phyloP scores from a whole-genome alignment of 257 asterid genomes.

The Plantago ovata region DNA sequence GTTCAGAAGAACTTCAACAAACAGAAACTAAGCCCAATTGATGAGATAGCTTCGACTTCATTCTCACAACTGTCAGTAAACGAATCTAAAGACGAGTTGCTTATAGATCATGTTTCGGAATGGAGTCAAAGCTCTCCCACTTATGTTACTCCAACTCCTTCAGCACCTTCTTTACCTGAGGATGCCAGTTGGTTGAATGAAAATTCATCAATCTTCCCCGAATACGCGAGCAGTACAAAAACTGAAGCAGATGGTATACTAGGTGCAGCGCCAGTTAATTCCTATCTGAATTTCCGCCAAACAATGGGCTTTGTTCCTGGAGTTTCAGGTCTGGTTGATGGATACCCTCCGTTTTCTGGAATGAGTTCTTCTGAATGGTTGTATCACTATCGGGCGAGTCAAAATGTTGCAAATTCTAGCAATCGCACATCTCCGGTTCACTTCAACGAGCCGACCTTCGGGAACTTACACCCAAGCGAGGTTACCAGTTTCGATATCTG shows the following conservation, averaged over 20 bases:
- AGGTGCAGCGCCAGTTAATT: slow-evolving; percentile 59
- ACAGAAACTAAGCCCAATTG: slow-evolving; percentile 53
- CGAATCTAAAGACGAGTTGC: slow-evolving; percentile 25
- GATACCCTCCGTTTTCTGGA: slow-evolving; percentile 54
- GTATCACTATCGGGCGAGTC: slow-evolving; percentile 73
- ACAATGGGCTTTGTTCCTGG: slow-evolving; percentile 19
- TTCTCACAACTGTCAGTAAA: slow-evolving; percentile 41
- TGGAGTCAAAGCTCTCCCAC: slow-evolving; percentile 29
- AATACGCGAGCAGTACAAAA: slow-evolving; percentile 22
- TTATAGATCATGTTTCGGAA: slow-evolving; percentile 28
- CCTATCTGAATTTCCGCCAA: slow-evolving; percentile 29
- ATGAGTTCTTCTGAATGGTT: slow-evolving; percentile 98
- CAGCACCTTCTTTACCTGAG: slow-evolving; percentile 82
- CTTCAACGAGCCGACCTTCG: slow-evolving; percentile 31
- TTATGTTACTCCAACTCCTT: slow-evolving; percentile 63
- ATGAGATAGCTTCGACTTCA: slow-evolving; percentile 48
- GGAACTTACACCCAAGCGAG: slow-evolving; percentile 33
- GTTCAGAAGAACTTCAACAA: slow-evolving; percentile 29
- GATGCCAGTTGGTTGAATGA: slow-evolving; percentile 52
- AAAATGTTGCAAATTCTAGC: slow-evolving; percentile 36
- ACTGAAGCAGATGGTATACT: slow-evolving; percentile 62
- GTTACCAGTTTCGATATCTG: slow-evolving; percentile 45
- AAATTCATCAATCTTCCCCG: slow-evolving; percentile 26
- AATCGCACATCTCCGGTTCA: slow-evolving; percentile 39
- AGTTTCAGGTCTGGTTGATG: slow-evolving; percentile 43